Percentiles rank a stretch among this genome's conserved stretches.
These are phyloP conservation scores for Fomitopsis pinicola DNA, from an alignment of 1,284 basidiomycete genomes.

Conservation along the genomic window DNA sequence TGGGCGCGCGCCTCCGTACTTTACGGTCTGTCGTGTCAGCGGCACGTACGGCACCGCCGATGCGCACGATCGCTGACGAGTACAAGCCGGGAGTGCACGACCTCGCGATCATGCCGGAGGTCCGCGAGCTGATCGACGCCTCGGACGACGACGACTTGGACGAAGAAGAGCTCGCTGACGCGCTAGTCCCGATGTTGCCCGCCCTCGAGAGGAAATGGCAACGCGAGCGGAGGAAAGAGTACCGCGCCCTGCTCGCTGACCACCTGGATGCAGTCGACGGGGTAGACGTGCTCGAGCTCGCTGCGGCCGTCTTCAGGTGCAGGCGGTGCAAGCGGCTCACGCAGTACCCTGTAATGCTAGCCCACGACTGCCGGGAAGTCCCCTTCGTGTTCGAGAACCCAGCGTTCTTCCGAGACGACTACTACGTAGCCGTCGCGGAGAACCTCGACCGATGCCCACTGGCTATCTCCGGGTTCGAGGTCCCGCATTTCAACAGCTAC, in stretches of 20 bases:
- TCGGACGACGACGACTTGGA: neutral
- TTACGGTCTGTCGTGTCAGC: neutral
- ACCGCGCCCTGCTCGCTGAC: no score
- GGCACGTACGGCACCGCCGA: neutral
- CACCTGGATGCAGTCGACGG: neutral
- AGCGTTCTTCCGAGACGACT: no score
- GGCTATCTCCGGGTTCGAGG: no score
- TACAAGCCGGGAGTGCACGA: neutral
- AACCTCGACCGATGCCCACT: no score
- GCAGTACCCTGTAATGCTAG: neutral
- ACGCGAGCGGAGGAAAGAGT: neutral
- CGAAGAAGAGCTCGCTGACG: neutral
- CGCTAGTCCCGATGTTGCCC: neutral
- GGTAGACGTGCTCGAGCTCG: neutral
- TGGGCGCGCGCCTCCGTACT: neutral
- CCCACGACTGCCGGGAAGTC: neutral
- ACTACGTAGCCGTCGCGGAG: no score
- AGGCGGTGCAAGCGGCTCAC: neutral
- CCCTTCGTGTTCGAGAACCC: neutral
- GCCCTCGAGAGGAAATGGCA: neutral
- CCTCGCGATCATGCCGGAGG: conserved; percentile 2
- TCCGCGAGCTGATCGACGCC: conserved; percentile 1
- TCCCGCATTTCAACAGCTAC: no score
- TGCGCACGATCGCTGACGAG: neutral
- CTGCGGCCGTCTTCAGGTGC: neutral